Evolutionary conservation across 2,329 filamentous ascomycete genomes (phyloP), one percentile per base, ranked within the genome.

Genomic region (Fusarium sp.): DNA sequence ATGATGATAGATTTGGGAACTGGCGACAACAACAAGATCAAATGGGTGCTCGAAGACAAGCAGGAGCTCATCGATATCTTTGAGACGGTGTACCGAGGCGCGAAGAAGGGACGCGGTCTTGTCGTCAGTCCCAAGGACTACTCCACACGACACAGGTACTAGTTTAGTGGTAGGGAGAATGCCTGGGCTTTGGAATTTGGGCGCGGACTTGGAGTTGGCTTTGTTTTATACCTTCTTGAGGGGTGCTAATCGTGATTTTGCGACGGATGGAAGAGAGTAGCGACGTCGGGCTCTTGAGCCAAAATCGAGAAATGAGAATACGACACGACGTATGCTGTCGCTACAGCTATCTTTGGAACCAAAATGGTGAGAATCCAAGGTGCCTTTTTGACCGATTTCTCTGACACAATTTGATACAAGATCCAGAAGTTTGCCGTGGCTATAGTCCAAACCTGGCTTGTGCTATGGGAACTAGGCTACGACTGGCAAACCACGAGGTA

Each of bases 1-100:
- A 98, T 98, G 89, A 97, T 97, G 92, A 94, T 92, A 80, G 95
- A 98, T 88, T 94, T 98, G 73, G 95, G 95, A 46, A 99, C 96
- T 3, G 96, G 96, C 70, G 97, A 99, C 83, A 99, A 99, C 81
- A 99, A 99, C 80, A 98, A 98, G 81, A 85, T 98, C 73, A 98
- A 98, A 79, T 97, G 94, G 91, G 93, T 97, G 47, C 84, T 81
- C 31, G 94, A 98, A 81, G 95, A 99, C 78, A 98, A 99, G 83
- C 95, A 98, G 80, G 96, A 99, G 83, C 85, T 99, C 76, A 97
- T 99, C 76, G 96, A 99, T 81, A 99, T 99, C 71, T 91, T 98
- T 77, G 96, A 99, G 85, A 98, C 94, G 6, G 94, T 99, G 65
- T 99, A 98, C 79, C 91, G 94, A 62, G 96, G 96, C n/a, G 96